phyloP scores from a whole-genome alignment of 768 basidiomycete genomes.

The Boletus tylopilopsis region DNA sequence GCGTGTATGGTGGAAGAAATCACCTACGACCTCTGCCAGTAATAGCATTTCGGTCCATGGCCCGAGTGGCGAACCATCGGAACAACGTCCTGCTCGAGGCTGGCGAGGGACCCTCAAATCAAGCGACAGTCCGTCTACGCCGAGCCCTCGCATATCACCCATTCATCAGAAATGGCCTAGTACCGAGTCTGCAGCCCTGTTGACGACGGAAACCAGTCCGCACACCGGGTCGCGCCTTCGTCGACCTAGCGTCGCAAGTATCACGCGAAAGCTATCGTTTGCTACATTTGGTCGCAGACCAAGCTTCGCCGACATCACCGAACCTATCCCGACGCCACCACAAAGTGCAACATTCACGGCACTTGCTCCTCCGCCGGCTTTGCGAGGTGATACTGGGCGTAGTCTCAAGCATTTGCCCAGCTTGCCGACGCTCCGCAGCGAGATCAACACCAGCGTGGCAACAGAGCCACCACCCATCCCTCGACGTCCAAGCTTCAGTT shows the following conservation, averaged over 20 bases:
- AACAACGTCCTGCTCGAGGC: slow-evolving; percentile 1
- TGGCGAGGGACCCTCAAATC: slow-evolving; percentile 9
- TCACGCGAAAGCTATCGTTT: slow-evolving; percentile 32
- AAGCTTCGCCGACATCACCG: slow-evolving; percentile 20
- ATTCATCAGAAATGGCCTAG: slow-evolving; percentile 21
- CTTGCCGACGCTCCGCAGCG: slow-evolving; percentile 15
- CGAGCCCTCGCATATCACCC: slow-evolving; percentile 18
- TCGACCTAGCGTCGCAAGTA: slow-evolving; percentile 28
- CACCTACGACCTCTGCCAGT: slow-evolving; percentile 8
- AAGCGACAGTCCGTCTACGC: slow-evolving; percentile 15
- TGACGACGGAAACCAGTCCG: slow-evolving; percentile 8
- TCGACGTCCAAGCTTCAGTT: slow-evolving; percentile 16
- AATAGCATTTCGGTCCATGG: slow-evolving; percentile 15
- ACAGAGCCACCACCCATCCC: not conserved
- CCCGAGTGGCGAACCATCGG: slow-evolving; percentile 1
- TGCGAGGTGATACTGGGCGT: slow-evolving; percentile 9
- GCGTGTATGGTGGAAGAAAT: slow-evolving; percentile 32
- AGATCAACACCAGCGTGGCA: not conserved
- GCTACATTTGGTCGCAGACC: slow-evolving; percentile 25
- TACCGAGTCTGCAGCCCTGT: slow-evolving; percentile 14
- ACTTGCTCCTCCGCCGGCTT: slow-evolving; percentile 17
- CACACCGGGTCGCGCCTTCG: slow-evolving; percentile 5
- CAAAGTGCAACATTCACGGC: slow-evolving; percentile 6
- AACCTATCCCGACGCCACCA: slow-evolving; percentile 20
- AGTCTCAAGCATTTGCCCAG: slow-evolving; percentile 26